phyloP scores from a whole-genome alignment of 1,284 basidiomycete species.

The Caloboletus firmus region DNA sequence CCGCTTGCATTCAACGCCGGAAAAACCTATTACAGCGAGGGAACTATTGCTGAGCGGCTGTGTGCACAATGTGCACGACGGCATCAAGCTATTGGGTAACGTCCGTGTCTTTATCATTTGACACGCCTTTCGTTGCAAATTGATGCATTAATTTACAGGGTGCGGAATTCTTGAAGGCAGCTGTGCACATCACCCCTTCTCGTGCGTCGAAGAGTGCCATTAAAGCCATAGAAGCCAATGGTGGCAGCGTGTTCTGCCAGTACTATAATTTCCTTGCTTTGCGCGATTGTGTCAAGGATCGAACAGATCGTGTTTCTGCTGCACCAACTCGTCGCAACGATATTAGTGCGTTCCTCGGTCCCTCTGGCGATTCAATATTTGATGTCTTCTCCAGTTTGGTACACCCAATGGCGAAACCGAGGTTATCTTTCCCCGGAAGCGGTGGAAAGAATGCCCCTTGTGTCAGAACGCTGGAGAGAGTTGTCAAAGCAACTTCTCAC shows the following conservation, averaged over 20 bases:
- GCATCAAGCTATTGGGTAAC: slow-evolving; percentile 88
- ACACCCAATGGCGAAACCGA: slow-evolving; percentile 69
- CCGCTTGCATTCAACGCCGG: slow-evolving; percentile 75
- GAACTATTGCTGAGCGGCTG: slow-evolving; percentile 86
- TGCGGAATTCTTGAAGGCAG: slow-evolving; percentile 62
- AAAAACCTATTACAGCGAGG: slow-evolving; percentile 84
- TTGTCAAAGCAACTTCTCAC: slow-evolving; percentile 59
- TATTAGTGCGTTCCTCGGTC: slow-evolving; percentile 58
- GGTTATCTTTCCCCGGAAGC: slow-evolving; percentile 69
- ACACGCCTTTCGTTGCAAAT: neutral
- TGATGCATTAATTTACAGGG: slow-evolving; percentile 46
- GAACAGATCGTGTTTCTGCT: slow-evolving; percentile 67
- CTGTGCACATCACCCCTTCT: slow-evolving; percentile 83
- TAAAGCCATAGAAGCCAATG: slow-evolving; percentile 75
- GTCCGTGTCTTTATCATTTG: slow-evolving; percentile 43
- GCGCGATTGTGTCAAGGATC: slow-evolving; percentile 75
- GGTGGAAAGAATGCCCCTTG: slow-evolving; percentile 58
- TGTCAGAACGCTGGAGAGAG: slow-evolving; percentile 65
- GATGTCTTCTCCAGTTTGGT: slow-evolving; percentile 57
- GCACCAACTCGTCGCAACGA: slow-evolving; percentile 83
- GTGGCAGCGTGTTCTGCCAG: slow-evolving; percentile 86
- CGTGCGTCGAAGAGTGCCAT: slow-evolving; percentile 88
- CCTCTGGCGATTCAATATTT: slow-evolving; percentile 2
- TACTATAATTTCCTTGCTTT: slow-evolving; percentile 91
- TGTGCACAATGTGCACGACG: slow-evolving; percentile 85